Conservation (phyloP, 306 rosid species). For the Ochetophila trinervis region DNA sequence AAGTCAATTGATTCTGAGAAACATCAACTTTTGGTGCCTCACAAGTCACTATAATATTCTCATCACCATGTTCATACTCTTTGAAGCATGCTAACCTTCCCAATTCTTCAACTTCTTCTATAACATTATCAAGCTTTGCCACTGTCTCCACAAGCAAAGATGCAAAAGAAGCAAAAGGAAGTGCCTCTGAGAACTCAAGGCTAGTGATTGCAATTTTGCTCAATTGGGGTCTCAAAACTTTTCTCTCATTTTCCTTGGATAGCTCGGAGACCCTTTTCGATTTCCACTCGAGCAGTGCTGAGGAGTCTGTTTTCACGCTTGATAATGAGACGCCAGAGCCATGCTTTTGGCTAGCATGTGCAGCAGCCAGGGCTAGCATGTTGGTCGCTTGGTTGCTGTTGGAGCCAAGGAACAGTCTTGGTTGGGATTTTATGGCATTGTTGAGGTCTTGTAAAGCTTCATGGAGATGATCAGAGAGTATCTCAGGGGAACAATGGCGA, state of each 20-base stretch:
- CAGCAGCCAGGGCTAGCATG: constrained; percentile 68
- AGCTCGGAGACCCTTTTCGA: constrained; percentile 41
- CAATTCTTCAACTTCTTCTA: constrained; percentile 80
- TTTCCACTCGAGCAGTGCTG: constrained; percentile 73
- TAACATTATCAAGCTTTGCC: constrained; percentile 79
- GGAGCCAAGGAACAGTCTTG: constrained; percentile 87
- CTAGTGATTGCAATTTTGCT: constrained; percentile 81
- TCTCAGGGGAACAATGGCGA: constrained; percentile 85
- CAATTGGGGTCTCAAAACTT: constrained; percentile 63
- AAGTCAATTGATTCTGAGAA: constrained; percentile 43
- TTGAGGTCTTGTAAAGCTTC: constrained; percentile 85
- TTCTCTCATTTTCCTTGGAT: constrained; percentile 55
- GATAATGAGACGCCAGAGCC: constrained; percentile 47
- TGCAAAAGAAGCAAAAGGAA: constrained; percentile 94
- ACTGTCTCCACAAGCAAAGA: constrained; percentile 90
- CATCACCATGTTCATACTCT: constrained; percentile 58
- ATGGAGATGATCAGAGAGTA: constrained; percentile 89
- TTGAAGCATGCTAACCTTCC: constrained; percentile 74
- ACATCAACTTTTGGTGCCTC: constrained; percentile 49
- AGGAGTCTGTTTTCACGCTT: constrained; percentile 80
- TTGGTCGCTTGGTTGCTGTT: constrained; percentile 50
- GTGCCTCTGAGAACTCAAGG: constrained; percentile 95
- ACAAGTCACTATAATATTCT: constrained; percentile 48
- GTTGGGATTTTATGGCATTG: constrained; percentile 85
- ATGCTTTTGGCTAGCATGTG: constrained; percentile 45